phyloP scores from a whole-genome alignment of 176 grass and related monocot genomes.

The Triticum turgidum region DNA sequence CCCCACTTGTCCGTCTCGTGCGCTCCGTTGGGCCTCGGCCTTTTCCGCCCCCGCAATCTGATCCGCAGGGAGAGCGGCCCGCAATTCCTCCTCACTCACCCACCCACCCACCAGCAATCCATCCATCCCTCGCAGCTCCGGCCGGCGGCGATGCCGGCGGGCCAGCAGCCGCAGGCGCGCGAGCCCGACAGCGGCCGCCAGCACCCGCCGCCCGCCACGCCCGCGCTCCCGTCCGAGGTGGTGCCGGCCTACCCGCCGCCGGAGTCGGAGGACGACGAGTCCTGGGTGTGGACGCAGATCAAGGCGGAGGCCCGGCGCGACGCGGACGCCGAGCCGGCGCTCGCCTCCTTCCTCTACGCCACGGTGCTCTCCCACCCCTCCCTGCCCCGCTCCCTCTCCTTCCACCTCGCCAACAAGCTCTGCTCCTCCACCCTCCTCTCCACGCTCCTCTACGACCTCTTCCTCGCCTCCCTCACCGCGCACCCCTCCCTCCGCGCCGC shows the following conservation, averaged over 20 bases:
- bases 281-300: constrained; percentile 87
- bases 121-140: not conserved
- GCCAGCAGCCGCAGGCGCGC: constrained; percentile 39
- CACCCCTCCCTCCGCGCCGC: constrained; percentile 55
- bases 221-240: constrained; percentile 32
- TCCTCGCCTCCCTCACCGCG: constrained; percentile 64
- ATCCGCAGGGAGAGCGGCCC: too few species aligned
- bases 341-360: constrained; percentile 93
- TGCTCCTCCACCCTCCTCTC: constrained; percentile 92
- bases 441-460: constrained; percentile 93
- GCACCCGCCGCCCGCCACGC: not conserved
- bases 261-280: constrained; percentile 80
- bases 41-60: too few species aligned
- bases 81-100: too few species aligned
- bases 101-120: too few species aligned
- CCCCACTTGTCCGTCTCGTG: too few species aligned
- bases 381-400: constrained; percentile 79
- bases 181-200: not conserved
- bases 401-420: constrained; percentile 98
- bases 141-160: constrained; percentile 36
- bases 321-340: constrained; percentile 79
- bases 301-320: constrained; percentile 92
- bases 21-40: too few species aligned
- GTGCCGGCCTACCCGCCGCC: constrained; percentile 73
- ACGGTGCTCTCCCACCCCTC: constrained; percentile 91